Evolutionary conservation across 177 flowering plant genomes (phyloP).

Genomic region (Vitis hybrid): DNA sequence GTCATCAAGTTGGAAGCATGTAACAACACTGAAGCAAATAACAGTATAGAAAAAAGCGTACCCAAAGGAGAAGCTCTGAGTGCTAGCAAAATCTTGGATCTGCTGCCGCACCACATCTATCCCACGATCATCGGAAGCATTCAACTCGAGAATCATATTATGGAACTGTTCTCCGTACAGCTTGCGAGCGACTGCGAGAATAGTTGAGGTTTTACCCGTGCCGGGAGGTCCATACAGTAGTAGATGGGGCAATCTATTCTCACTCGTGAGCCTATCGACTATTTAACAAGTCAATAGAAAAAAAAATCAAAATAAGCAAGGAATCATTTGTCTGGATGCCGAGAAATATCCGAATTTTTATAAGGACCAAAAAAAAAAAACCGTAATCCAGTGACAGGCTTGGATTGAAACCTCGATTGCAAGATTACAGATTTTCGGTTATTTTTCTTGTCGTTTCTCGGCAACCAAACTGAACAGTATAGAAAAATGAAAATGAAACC

Average conservation of each 20-base stretch:
- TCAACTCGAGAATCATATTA: conserved; percentile 94
- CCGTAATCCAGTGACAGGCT: too few species aligned
- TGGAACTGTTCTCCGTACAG: conserved; percentile 75
- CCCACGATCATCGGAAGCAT: conserved; percentile 96
- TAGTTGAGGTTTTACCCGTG: conserved; percentile 96
- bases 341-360: too few species aligned
- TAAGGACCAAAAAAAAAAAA: too few species aligned
- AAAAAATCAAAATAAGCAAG: conserved; percentile 1
- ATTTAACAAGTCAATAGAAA: conserved; percentile 9
- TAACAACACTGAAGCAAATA: too few species aligned
- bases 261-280: conserved; percentile 94
- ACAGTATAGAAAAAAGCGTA: conserved; percentile 16
- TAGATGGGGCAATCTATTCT: conserved; percentile 91
- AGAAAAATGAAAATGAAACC: conserved; percentile 6
- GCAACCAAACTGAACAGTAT: not conserved
- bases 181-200: conserved; percentile 93
- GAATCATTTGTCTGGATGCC: too few species aligned
- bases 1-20: too few species aligned
- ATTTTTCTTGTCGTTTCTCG: too few species aligned
- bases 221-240: conserved; percentile 97
- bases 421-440: not conserved
- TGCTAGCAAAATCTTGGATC: conserved; percentile 98
- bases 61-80: conserved; percentile 98
- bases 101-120: conserved; percentile 96
- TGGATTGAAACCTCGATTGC: too few species aligned